Percentiles rank a stretch among this genome's conserved stretches.
These are phyloP conservation scores for Moricandia arvensis DNA, from an alignment of 345 rosid genomes.

Conservation along the genomic window DNA sequence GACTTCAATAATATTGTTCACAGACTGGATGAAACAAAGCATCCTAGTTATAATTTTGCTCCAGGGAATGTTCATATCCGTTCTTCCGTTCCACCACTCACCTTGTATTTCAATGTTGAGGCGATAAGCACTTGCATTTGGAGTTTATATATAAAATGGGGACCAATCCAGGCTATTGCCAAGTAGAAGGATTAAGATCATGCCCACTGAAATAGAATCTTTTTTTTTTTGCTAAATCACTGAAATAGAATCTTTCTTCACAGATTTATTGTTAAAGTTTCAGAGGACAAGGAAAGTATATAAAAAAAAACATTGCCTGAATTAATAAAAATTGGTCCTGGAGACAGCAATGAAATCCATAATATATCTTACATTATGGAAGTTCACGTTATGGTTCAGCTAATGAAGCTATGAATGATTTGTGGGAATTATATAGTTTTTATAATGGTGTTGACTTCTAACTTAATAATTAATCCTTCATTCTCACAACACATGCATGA, in stretches of 20 bases:
- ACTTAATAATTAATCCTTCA: slow-evolving; percentile 34
- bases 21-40: neutral
- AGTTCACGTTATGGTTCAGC: slow-evolving; percentile 34
- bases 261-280: neutral
- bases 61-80: neutral
- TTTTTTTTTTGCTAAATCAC: neutral
- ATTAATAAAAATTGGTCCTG: neutral
- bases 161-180: neutral
- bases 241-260: neutral
- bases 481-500: slow-evolving; percentile 34
- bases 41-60: neutral
- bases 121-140: neutral
- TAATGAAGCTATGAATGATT: slow-evolving; percentile 36
- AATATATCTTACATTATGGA: slow-evolving; percentile 14
- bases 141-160: neutral
- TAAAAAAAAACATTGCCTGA: neutral
- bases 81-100: neutral
- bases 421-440: neutral
- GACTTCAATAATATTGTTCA: neutral
- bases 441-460: slow-evolving; percentile 26
- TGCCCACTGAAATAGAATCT: neutral
- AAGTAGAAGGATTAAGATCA: neutral
- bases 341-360: slow-evolving; percentile 1
- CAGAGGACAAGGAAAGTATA: neutral
- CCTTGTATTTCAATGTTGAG: neutral